Conservation (phyloP, 2,329 filamentous ascomycete genomes). For the Colletotrichum shisoi region DNA sequence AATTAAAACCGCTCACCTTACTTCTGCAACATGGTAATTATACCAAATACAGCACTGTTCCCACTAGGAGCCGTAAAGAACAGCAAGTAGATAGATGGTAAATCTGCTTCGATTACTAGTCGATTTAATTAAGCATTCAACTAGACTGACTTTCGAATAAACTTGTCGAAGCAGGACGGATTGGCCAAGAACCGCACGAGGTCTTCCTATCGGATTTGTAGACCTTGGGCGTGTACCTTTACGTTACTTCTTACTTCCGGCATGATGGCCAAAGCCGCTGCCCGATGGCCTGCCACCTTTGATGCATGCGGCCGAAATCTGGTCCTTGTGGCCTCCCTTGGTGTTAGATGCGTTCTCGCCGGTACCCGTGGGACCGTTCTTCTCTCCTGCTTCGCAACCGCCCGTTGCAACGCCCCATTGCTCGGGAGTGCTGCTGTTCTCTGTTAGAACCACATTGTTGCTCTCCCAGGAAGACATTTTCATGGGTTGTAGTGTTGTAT, state of each 20-base stretch:
- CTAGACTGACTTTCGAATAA: too few relatives aligned
- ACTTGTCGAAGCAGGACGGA: not conserved
- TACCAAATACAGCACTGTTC: too few relatives aligned
- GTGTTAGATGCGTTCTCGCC: not conserved
- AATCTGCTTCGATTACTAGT: not conserved
- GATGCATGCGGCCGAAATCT: not conserved
- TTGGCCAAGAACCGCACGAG: too few relatives aligned
- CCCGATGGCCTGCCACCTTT: constrained; percentile 3
- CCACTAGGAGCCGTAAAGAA: too few relatives aligned
- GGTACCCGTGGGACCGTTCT: constrained; percentile 8
- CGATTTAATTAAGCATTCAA: not conserved
- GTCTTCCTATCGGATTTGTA: too few relatives aligned
- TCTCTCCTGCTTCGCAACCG: not conserved
- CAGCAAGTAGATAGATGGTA: accelerated
- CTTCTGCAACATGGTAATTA: too few relatives aligned
- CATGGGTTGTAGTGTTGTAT: too few relatives aligned
- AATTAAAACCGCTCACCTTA: too few relatives aligned
- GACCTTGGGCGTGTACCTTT: accelerated
- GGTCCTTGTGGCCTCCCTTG: constrained; percentile 5
- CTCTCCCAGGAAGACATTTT: constrained; percentile 7
- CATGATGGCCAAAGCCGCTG: not conserved
- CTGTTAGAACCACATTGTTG: not conserved
- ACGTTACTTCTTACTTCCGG: not conserved
- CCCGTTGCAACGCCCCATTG: not conserved
- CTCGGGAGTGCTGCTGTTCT: not conserved